Conservation (phyloP, 257 asterid species). For the Capsicum pubescens region DNA sequence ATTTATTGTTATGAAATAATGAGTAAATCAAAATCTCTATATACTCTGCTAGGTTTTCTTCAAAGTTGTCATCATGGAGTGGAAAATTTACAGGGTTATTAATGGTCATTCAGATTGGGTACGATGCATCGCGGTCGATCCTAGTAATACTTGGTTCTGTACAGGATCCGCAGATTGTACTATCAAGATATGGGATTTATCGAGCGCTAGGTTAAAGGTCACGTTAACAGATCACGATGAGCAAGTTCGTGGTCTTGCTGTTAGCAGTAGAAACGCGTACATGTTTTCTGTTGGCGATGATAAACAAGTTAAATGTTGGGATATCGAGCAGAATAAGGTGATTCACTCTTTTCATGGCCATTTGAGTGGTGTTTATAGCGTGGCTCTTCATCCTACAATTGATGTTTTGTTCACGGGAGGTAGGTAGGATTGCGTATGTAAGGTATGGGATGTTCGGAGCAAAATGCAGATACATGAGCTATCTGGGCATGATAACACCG, state of each 20-base stretch:
- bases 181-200: conserved; percentile 65
- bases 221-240: too few species aligned
- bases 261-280: too few species aligned
- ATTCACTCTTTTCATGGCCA: conserved; percentile 93
- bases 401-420: conserved; percentile 84
- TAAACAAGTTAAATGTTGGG: too few species aligned
- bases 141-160: too few species aligned
- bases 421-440: conserved; percentile 87
- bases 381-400: conserved; percentile 87
- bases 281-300: too few species aligned
- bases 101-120: neutral
- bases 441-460: conserved; percentile 66
- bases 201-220: conserved; percentile 36
- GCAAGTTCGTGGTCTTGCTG: too few species aligned
- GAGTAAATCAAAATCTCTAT: too few species aligned
- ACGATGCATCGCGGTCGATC: neutral
- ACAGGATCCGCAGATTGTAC: neutral
- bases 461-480: too few species aligned
- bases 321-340: conserved; percentile 67
- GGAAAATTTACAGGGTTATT: neutral
- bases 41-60: too few species aligned
- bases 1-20: too few species aligned
- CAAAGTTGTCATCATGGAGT: too few species aligned
- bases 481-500: too few species aligned
- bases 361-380: conserved; percentile 86